Conservation (phyloP, 495 filamentous ascomycete genomes). For the Monascus purpureus region DNA sequence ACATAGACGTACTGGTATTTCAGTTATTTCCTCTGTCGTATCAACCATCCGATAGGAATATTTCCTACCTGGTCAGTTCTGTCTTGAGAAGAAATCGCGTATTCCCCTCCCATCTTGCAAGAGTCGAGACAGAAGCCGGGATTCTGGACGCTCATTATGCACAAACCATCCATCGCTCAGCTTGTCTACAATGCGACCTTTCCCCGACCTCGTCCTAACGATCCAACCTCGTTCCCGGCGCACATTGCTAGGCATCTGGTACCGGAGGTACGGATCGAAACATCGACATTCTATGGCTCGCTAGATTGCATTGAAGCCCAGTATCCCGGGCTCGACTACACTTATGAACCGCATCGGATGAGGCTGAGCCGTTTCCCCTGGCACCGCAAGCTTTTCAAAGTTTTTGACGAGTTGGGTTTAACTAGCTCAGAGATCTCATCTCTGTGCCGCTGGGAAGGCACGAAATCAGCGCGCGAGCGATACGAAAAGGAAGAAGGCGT, state of each 20-base stretch:
- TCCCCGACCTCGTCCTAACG: constrained; percentile 38
- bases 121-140: too few species aligned
- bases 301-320: constrained; percentile 76
- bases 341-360: constrained; percentile 64
- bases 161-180: constrained; percentile 41
- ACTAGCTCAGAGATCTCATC: constrained; percentile 61
- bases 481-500: constrained; percentile 69
- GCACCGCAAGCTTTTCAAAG: constrained; percentile 69
- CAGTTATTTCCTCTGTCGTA: too few species aligned
- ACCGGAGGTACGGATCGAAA: constrained; percentile 81
- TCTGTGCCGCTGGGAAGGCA: constrained; percentile 89
- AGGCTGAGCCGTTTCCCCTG: constrained; percentile 67
- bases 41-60: too few species aligned
- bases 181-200: constrained; percentile 44
- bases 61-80: too few species aligned
- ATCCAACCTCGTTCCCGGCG: constrained; percentile 42
- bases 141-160: constrained; percentile 46
- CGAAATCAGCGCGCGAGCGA: constrained; percentile 71
- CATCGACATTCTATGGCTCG: constrained; percentile 70
- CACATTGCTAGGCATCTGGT: constrained; percentile 57
- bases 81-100: too few species aligned
- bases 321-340: constrained; percentile 85
- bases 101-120: too few species aligned
- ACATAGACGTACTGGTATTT: too few species aligned
- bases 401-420: constrained; percentile 66